These are phyloP conservation scores for Colletotrichum camelliae DNA, from an alignment of 2,329 filamentous ascomycete species.

Conservation along the genomic window DNA sequence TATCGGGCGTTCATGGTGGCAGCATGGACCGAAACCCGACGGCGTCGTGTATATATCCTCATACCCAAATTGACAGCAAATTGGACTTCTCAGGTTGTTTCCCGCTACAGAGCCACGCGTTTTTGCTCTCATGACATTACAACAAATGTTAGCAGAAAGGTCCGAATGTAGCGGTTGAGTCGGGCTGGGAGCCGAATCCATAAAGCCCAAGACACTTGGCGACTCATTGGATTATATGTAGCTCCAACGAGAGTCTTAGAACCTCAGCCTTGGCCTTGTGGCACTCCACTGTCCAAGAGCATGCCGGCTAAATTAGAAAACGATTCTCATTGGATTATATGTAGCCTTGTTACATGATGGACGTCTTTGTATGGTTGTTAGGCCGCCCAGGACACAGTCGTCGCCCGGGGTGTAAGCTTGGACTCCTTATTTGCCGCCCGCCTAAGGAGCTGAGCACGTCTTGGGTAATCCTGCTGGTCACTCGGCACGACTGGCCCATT, in stretches of 20 bases:
- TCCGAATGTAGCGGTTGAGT: background rate
- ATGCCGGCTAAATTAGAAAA: background rate
- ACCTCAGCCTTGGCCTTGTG: slow-evolving; percentile 6
- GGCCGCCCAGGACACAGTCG: background rate
- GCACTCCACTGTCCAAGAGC: slow-evolving; percentile 11
- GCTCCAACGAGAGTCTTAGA: background rate
- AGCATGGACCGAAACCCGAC: background rate
- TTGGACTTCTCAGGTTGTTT: too few relatives aligned
- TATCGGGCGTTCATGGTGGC: background rate
- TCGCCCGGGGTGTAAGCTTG: background rate
- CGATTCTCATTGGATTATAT: background rate
- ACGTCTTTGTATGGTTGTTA: background rate
- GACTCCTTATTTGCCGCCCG: background rate
- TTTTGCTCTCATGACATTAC: rapidly evolving
- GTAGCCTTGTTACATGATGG: background rate
- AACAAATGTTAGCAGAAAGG: background rate
- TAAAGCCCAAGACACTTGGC: background rate
- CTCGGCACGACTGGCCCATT: background rate
- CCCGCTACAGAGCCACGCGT: background rate
- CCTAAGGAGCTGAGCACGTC: too few relatives aligned
- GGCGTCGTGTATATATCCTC: background rate
- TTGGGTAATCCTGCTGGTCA: background rate
- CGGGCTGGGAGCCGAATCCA: background rate
- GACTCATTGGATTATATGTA: too few relatives aligned
- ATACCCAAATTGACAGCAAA: background rate